Evolutionary conservation across 1,284 basidiomycete genomes (phyloP).

Genomic region (Ceratobasidium theobromae): DNA sequence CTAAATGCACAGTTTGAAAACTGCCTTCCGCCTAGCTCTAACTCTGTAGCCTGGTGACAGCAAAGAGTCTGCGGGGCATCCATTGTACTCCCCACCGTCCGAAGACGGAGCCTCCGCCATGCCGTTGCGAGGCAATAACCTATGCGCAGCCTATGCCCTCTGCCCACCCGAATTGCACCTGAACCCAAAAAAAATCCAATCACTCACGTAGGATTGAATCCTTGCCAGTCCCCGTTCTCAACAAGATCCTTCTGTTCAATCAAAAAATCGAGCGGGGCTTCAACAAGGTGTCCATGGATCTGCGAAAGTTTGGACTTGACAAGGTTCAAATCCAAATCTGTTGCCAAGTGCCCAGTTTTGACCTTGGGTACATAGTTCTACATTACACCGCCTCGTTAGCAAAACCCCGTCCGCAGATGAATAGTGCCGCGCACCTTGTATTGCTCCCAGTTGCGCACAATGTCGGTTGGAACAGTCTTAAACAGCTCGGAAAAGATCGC

Average conservation of each 20-base stretch:
- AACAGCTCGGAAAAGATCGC: conserved; percentile 82
- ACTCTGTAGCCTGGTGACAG: too few species aligned
- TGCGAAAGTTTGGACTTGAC: conserved; percentile 72
- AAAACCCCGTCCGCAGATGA: too few species aligned
- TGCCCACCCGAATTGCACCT: too few species aligned
- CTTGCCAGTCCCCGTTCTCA: conserved; percentile 69
- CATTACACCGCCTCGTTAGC: conserved; percentile 31
- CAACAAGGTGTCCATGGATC: conserved; percentile 72
- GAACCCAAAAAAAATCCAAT: background rate
- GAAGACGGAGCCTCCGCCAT: too few species aligned
- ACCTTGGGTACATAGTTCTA: conserved; percentile 74
- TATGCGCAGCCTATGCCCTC: too few species aligned
- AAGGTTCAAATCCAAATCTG: conserved; percentile 58
- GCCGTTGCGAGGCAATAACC: too few species aligned
- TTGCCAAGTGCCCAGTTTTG: conserved; percentile 80
- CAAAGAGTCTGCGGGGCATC: too few species aligned
- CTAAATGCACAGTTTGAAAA: too few species aligned
- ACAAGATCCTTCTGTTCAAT: conserved; percentile 74
- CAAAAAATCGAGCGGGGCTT: conserved; percentile 78
- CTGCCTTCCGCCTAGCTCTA: too few species aligned
- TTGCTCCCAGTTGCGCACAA: conserved; percentile 72
- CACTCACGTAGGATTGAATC: conserved; percentile 56
- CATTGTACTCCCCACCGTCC: too few species aligned
- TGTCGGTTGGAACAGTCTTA: conserved; percentile 77
- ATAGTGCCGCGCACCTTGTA: conserved; percentile 64